Percentiles rank a stretch among this genome's conserved stretches.
Evolutionary conservation across 176 grass and related monocot genomes (phyloP).

Genomic region (Aegilops speltoides): DNA sequence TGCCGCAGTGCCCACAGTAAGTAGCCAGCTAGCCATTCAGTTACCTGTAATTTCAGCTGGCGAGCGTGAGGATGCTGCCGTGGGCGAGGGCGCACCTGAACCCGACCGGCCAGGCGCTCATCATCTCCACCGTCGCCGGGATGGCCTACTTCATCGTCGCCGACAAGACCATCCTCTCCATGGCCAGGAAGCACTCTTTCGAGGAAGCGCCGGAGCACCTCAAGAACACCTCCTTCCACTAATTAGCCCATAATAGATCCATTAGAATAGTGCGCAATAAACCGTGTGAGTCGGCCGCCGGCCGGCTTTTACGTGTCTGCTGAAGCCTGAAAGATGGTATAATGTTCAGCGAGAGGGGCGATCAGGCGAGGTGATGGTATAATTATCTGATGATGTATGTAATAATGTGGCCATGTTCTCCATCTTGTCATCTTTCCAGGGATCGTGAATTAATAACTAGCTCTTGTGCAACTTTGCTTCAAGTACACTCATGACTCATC

Average conservation of each 20-base stretch:
- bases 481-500: no score
- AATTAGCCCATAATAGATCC: no score
- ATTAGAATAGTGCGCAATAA: background rate
- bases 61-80: conserved; percentile 80
- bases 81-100: conserved; percentile 74
- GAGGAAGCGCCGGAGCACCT: conserved; percentile 26
- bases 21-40: background rate
- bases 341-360: background rate
- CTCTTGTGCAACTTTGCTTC: background rate
- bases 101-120: conserved; percentile 65
- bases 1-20: conserved; percentile 60
- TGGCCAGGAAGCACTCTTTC: conserved; percentile 62
- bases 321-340: no score
- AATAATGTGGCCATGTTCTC: background rate
- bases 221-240: conserved; percentile 44
- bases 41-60: conserved; percentile 31
- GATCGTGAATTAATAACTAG: no score
- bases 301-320: no score
- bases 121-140: conserved; percentile 68
- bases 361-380: no score
- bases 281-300: no score
- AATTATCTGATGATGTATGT: background rate
- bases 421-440: background rate
- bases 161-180: conserved; percentile 67
- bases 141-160: conserved; percentile 72